Percentiles rank a stretch among this genome's conserved stretches.
phyloP scores from a whole-genome alignment of 2,329 filamentous ascomycete genomes.

The Dactylellina haptotyla region DNA sequence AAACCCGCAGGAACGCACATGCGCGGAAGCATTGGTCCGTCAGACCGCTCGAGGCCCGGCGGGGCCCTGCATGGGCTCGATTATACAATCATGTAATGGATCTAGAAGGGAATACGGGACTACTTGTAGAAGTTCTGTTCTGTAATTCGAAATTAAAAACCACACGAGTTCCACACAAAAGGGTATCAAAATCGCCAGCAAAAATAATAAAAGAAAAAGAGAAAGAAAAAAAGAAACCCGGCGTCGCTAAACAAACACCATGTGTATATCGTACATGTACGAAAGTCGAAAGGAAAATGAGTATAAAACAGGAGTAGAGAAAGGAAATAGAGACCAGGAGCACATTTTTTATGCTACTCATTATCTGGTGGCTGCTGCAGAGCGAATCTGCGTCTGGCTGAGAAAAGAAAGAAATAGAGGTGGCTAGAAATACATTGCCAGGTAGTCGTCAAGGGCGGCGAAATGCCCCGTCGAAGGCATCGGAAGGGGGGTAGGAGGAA shows the following conservation, averaged over 20 bases:
- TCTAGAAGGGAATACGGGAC: no score
- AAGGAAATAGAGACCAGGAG: conserved; percentile 14
- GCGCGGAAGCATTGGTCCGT: conserved; percentile 48
- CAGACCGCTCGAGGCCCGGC: conserved; percentile 15
- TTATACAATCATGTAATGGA: no score
- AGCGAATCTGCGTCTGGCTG: not conserved
- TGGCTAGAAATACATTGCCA: conserved; percentile 37
- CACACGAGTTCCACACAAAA: conserved; percentile 7
- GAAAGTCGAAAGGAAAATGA: conserved; percentile 25
- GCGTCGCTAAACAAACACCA: conserved; percentile 13
- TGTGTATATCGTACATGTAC: conserved; percentile 24
- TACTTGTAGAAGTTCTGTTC: no score
- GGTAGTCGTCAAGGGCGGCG: conserved; percentile 16
- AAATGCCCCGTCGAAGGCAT: conserved; percentile 34
- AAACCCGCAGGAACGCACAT: conserved; percentile 17
- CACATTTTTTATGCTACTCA: no score
- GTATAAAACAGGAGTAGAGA: conserved; percentile 23
- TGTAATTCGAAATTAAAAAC: conserved; percentile 3
- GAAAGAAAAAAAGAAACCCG: not conserved
- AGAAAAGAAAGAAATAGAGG: not conserved
- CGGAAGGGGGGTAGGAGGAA: conserved; percentile 14
- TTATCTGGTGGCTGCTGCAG: conserved; percentile 6
- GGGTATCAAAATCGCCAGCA: conserved; percentile 13
- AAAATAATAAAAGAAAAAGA: conserved; percentile 3
- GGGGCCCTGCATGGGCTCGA: no score